A percentile compares a stretch with the other conserved stretches of the same genome.
These are phyloP conservation scores for Onygenales sp. DNA, from an alignment of 2,329 filamentous ascomycete genomes.

Conservation along the genomic window DNA sequence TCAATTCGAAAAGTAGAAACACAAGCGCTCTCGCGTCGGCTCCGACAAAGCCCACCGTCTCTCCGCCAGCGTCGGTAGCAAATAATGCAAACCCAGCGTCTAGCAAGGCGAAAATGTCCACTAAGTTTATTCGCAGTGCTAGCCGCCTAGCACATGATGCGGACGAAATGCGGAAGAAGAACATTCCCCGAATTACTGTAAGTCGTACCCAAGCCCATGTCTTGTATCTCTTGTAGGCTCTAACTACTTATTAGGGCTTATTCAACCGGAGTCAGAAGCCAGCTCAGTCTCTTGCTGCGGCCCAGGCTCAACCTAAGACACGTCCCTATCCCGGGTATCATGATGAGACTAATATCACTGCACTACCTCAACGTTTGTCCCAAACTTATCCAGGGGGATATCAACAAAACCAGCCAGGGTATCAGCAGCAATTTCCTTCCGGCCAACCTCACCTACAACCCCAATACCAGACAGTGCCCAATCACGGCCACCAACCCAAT, in stretches of 20 bases:
- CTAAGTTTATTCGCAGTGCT: neutral
- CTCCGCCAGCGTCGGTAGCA: neutral
- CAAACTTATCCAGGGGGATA: too few species aligned
- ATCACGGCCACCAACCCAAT: too few species aligned
- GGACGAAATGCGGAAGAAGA: neutral
- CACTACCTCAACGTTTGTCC: too few species aligned
- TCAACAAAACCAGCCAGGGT: too few species aligned
- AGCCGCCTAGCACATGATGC: neutral
- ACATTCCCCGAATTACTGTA: neutral
- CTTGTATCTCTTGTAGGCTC: neutral
- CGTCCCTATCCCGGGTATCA: too few species aligned
- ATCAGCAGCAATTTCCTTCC: too few species aligned
- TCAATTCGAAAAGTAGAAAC: neutral
- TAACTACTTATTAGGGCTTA: neutral
- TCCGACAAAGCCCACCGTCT: neutral
- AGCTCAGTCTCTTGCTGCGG: neutral
- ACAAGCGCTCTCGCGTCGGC: neutral
- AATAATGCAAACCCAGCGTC: neutral
- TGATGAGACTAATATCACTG: too few species aligned
- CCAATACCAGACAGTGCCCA: too few species aligned
- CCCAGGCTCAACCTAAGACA: slow-evolving; percentile 5
- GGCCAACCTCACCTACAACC: too few species aligned
- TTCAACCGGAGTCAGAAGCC: neutral
- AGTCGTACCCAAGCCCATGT: neutral
- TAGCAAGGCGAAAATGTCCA: neutral